A percentile compares a stretch with the other conserved stretches of the same genome.
These are phyloP conservation scores for Salix brachista DNA, from an alignment of 345 rosid species.

Conservation along the genomic window DNA sequence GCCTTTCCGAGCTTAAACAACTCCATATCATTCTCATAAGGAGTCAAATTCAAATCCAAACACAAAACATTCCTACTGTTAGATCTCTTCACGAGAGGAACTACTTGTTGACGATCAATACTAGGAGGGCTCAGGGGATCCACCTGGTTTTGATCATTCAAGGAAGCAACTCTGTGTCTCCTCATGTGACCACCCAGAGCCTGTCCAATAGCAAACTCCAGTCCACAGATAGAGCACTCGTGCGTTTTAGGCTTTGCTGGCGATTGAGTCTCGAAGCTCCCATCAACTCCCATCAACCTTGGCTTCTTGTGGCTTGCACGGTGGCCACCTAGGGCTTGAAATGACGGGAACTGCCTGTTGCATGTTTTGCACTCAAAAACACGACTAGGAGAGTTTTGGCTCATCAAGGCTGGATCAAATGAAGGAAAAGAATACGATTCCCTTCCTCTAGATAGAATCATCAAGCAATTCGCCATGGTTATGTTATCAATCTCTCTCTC, in stretches of 20 bases:
- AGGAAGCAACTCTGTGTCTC: constrained; percentile 37
- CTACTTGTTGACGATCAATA: background rate
- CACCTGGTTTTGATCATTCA: constrained; percentile 14
- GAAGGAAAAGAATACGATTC: background rate
- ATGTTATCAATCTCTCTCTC: constrained; percentile 32
- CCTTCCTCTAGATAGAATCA: constrained; percentile 40
- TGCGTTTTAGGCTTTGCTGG: constrained; percentile 50
- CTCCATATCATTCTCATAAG: constrained; percentile 57
- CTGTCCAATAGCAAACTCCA: constrained; percentile 73
- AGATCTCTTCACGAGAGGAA: constrained; percentile 41
- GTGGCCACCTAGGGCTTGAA: constrained; percentile 70
- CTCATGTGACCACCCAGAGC: constrained; percentile 75
- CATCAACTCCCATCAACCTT: constrained; percentile 17
- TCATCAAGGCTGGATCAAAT: background rate
- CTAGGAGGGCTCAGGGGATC: background rate
- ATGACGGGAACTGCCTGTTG: constrained; percentile 50
- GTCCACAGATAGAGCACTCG: constrained; percentile 84
- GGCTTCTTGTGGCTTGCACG: constrained; percentile 73
- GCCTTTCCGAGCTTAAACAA: constrained; percentile 28
- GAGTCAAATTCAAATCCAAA: constrained; percentile 68
- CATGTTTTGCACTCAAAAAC: constrained; percentile 74
- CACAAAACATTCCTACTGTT: constrained; percentile 43
- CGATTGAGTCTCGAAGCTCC: constrained; percentile 8
- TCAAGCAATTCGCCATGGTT: constrained; percentile 53
- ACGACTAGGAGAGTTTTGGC: constrained; percentile 13